Percentiles rank a stretch among this genome's conserved stretches.
Conservation (phyloP, 495 filamentous ascomycete genomes). For the Lasiosphaeria miniovina region DNA sequence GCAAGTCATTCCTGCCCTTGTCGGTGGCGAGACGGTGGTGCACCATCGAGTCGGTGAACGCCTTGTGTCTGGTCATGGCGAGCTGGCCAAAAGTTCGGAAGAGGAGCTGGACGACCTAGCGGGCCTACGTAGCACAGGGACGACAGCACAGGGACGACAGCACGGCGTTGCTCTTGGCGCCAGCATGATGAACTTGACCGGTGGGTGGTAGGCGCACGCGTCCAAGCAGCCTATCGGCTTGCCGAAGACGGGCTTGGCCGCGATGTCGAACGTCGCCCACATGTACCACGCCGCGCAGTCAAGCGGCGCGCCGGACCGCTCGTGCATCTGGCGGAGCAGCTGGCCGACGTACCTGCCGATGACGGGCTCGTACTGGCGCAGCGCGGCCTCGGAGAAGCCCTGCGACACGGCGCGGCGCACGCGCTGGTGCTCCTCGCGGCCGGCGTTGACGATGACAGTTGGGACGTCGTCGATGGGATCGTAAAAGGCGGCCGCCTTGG, state of each 20-base stretch:
- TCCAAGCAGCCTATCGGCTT: slow-evolving; percentile 51
- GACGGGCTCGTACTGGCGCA: slow-evolving; percentile 37
- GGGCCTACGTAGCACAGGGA: slow-evolving; percentile 22
- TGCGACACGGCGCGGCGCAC: slow-evolving; percentile 43
- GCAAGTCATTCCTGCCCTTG: neutral
- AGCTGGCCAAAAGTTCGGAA: neutral
- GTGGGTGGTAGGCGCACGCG: slow-evolving; percentile 27
- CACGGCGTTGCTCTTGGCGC: slow-evolving; percentile 25
- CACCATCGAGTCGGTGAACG: slow-evolving; percentile 3
- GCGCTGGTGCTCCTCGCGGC: slow-evolving; percentile 35
- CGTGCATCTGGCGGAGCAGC: slow-evolving; percentile 33
- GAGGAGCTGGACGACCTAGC: slow-evolving; percentile 11
- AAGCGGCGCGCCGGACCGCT: slow-evolving; percentile 20
- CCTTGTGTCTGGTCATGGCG: neutral
- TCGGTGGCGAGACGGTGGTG: neutral
- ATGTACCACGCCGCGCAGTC: slow-evolving; percentile 50
- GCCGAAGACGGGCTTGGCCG: slow-evolving; percentile 54
- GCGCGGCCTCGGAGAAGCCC: slow-evolving; percentile 47
- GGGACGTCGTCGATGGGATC: slow-evolving; percentile 5
- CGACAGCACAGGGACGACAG: slow-evolving; percentile 29
- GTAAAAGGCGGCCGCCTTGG: slow-evolving; percentile 34
- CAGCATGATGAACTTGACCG: slow-evolving; percentile 30
- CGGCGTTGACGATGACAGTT: slow-evolving; percentile 23
- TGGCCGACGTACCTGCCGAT: slow-evolving; percentile 35
- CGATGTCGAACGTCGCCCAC: slow-evolving; percentile 55